A percentile compares a stretch with the other conserved stretches of the same genome.
phyloP scores from a whole-genome alignment of 495 filamentous ascomycete genomes.

The Terfezia boudieri region DNA sequence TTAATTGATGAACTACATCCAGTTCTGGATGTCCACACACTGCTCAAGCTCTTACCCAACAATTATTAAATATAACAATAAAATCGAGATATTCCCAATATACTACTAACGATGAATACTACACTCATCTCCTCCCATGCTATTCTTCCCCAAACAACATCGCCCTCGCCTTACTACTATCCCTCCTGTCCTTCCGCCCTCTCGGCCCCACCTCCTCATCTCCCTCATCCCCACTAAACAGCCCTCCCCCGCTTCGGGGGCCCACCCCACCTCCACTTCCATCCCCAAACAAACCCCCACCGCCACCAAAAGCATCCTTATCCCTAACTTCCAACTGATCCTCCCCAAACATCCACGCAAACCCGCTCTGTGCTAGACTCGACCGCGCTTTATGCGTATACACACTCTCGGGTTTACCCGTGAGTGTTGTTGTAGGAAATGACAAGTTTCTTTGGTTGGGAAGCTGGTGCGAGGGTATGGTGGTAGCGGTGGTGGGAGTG shows the following conservation, averaged over 20 bases:
- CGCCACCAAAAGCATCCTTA: not conserved
- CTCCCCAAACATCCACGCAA: slow-evolving; percentile 74
- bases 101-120: too few relatives aligned
- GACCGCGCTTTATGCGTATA: slow-evolving; percentile 25
- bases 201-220: slow-evolving; percentile 69
- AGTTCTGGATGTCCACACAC: too few relatives aligned
- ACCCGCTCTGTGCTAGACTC: slow-evolving; percentile 59
- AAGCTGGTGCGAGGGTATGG: not conserved
- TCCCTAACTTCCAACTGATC: slow-evolving; percentile 3
- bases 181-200: slow-evolving; percentile 20
- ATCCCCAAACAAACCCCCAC: not conserved
- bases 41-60: too few relatives aligned
- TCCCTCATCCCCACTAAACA: slow-evolving; percentile 64
- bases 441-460: not conserved
- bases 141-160: too few relatives aligned
- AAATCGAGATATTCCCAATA: too few relatives aligned
- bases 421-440: not conserved
- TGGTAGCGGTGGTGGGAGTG: not conserved
- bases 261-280: not conserved
- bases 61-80: too few relatives aligned
- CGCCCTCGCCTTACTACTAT: not conserved
- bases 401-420: not conserved
- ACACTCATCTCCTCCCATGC: too few relatives aligned
- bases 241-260: slow-evolving; percentile 34
- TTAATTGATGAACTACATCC: too few relatives aligned